Evolutionary conservation across 2,329 filamentous ascomycete species (phyloP).

Genomic region (Ceratocystis colombiana): DNA sequence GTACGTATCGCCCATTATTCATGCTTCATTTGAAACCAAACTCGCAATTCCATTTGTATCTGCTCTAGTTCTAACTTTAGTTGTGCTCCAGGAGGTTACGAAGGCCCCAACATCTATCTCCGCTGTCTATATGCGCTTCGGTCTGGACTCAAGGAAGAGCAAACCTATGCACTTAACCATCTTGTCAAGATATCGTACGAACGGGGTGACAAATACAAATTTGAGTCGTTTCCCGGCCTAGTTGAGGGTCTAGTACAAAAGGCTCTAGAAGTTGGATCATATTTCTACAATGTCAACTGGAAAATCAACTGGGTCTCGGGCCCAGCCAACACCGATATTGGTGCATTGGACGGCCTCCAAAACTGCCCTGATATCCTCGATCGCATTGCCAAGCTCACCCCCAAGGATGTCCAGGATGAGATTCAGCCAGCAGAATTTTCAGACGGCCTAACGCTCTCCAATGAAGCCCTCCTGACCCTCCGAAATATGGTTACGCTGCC

Average conservation of each 20-base stretch:
- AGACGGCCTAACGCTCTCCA: constrained; percentile 63
- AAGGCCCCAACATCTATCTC: constrained; percentile 83
- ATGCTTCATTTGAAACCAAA: no score
- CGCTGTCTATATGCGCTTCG: constrained; percentile 75
- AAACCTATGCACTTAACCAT: constrained; percentile 88
- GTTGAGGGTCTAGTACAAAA: constrained; percentile 83
- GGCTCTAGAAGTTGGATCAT: constrained; percentile 61
- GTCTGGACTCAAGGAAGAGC: constrained; percentile 67
- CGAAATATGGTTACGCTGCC: constrained; percentile 92
- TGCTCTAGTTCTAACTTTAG: not conserved
- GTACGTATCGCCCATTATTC: constrained; percentile 37
- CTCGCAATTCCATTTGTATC: no score
- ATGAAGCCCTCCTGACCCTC: constrained; percentile 76
- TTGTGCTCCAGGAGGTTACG: constrained; percentile 43
- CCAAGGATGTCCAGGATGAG: constrained; percentile 53
- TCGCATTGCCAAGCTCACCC: constrained; percentile 54
- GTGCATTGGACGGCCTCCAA: constrained; percentile 37
- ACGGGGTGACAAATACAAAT: constrained; percentile 88
- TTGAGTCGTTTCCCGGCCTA: constrained; percentile 80
- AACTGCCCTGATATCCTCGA: constrained; percentile 51
- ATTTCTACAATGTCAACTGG: constrained; percentile 80
- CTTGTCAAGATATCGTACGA: constrained; percentile 93
- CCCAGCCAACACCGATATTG: constrained; percentile 42
- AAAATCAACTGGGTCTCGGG: constrained; percentile 55
- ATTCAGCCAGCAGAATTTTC: constrained; percentile 62